Percentiles rank a stretch among this genome's conserved stretches.
Conservation (phyloP, 805 yeast genomes). For the Ogataea salicorniae region DNA sequence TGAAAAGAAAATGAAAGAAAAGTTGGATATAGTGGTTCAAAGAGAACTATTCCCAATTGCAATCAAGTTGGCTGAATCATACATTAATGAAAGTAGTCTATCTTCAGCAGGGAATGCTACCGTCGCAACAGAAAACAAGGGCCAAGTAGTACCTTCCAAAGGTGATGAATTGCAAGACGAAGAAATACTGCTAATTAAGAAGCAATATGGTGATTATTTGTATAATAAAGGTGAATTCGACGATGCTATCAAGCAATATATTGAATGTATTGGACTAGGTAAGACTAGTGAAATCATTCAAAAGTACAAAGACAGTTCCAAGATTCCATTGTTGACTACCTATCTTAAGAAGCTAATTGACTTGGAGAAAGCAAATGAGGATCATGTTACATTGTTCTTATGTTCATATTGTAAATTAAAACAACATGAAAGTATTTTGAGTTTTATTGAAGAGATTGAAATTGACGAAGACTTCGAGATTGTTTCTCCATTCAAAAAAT, state of each 20-base stretch:
- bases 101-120: constrained; percentile 23
- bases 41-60: constrained; percentile 73
- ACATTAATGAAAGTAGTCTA: constrained; percentile 49
- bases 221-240: constrained; percentile 60
- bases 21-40: constrained; percentile 61
- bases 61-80: constrained; percentile 51
- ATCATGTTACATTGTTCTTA: constrained; percentile 75
- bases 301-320: constrained; percentile 72
- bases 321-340: constrained; percentile 55
- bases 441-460: constrained; percentile 44
- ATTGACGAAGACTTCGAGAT: constrained; percentile 32
- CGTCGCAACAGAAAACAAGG: constrained; percentile 10
- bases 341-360: constrained; percentile 60
- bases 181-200: constrained; percentile 39
- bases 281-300: constrained; percentile 74
- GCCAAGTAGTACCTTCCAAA: neutral
- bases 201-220: constrained; percentile 65
- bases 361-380: constrained; percentile 54
- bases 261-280: constrained; percentile 41
- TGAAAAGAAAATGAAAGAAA: constrained; percentile 63
- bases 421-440: constrained; percentile 48
- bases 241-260: constrained; percentile 71
- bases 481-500: constrained; percentile 34
- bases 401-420: constrained; percentile 79
- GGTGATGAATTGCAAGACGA: constrained; percentile 23